Percentiles rank a stretch among this genome's conserved stretches.
Evolutionary conservation across 2,329 filamentous ascomycete species (phyloP).

Genomic region (Trichoderma sp.): DNA sequence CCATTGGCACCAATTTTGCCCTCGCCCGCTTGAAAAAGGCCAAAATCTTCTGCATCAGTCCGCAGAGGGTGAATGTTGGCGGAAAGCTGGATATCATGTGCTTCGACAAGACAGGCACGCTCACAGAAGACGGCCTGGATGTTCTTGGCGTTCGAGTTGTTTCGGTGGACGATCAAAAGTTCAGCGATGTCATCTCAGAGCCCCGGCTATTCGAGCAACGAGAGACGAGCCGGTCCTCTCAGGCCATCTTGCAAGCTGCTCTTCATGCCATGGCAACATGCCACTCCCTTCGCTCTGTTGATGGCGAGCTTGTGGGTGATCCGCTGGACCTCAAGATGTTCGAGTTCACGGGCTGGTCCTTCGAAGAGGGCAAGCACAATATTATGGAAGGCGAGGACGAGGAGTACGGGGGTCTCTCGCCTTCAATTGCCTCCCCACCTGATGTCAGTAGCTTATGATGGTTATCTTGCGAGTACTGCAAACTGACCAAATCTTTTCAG

Average conservation of each 20-base stretch:
- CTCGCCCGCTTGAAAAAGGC: conserved; percentile 82
- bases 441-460: conserved; percentile 40
- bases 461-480: not conserved
- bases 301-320: conserved; percentile 87
- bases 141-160: conserved; percentile 86
- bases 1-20: conserved; percentile 96
- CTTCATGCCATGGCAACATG: conserved; percentile 97
- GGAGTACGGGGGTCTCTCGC: conserved; percentile 73
- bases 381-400: conserved; percentile 68
- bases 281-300: conserved; percentile 84
- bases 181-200: conserved; percentile 75
- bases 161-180: conserved; percentile 61
- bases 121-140: conserved; percentile 95
- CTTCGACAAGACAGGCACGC: conserved; percentile 98
- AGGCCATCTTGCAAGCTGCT: conserved; percentile 57
- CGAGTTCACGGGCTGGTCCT: conserved; percentile 90
- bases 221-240: conserved; percentile 36
- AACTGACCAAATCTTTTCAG: conserved; percentile 33
- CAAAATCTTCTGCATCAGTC: conserved; percentile 96
- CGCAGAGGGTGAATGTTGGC: conserved; percentile 93
- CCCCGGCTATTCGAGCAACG: conserved; percentile 59
- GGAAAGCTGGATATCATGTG: conserved; percentile 96
- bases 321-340: conserved; percentile 99
- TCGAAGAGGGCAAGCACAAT: conserved; percentile 80
- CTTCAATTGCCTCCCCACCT: conserved; percentile 87